Evolutionary conservation across 441 rosid species (phyloP).

Genomic region (Daphne laureola): DNA sequence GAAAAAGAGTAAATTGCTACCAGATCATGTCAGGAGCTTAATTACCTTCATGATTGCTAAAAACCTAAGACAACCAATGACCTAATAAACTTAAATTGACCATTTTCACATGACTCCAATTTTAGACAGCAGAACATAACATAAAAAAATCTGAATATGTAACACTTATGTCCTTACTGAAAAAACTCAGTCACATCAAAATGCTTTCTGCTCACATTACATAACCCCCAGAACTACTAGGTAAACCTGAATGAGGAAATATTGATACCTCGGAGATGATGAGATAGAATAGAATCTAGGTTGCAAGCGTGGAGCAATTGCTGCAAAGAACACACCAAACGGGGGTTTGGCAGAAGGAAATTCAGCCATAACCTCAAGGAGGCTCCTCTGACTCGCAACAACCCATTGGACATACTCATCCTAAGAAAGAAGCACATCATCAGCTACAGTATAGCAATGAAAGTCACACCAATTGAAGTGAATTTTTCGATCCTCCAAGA

Average conservation of each 20-base stretch:
- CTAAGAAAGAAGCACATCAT: constrained; percentile 26
- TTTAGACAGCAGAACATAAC: no score
- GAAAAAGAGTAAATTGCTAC: no score
- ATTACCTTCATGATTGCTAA: no score
- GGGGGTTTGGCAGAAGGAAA: constrained; percentile 93
- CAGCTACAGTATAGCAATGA: constrained; percentile 9
- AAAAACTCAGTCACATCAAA: no score
- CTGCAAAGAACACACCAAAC: constrained; percentile 93
- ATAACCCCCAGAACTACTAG: not conserved
- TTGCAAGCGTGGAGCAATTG: constrained; percentile 86
- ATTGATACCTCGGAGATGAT: constrained; percentile 81
- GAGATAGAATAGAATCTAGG: constrained; percentile 97
- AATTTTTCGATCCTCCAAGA: not conserved
- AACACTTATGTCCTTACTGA: no score
- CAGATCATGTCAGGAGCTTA: no score
- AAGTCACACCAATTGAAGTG: not conserved
- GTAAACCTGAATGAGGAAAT: not conserved
- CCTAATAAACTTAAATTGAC: no score
- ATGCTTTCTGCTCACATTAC: no score
- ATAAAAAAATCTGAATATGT: no score
- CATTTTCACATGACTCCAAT: no score
- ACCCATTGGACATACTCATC: constrained; percentile 96
- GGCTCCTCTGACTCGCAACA: constrained; percentile 85
- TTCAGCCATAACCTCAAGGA: constrained; percentile 88
- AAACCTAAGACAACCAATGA: no score